These are phyloP conservation scores for Chrysanthemum lavandulifolium DNA, from an alignment of 129 eudicot species.

Conservation along the genomic window DNA sequence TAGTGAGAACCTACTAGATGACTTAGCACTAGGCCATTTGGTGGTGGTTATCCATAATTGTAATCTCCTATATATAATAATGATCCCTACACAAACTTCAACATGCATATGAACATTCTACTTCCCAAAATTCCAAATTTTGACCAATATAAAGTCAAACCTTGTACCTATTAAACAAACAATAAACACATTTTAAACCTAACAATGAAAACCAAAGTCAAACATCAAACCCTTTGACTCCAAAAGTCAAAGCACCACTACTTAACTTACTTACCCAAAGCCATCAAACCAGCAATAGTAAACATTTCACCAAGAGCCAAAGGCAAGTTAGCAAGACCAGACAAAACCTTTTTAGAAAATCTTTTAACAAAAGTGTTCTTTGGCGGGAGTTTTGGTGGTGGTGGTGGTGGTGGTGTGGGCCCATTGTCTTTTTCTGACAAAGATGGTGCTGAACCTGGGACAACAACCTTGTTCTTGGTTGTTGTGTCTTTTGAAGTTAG, in stretches of 20 bases:
- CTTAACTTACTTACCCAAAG: slow-evolving; percentile 54
- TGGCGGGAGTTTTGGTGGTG: slow-evolving; percentile 27
- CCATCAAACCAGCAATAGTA: slow-evolving; percentile 82
- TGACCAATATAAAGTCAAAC: slow-evolving; percentile 16
- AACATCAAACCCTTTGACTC: background rate
- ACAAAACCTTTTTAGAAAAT: slow-evolving; percentile 45
- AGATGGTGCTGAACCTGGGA: slow-evolving; percentile 66
- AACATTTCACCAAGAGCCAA: slow-evolving; percentile 90
- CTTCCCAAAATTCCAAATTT: background rate
- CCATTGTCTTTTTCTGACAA: slow-evolving; percentile 43
- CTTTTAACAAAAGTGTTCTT: slow-evolving; percentile 40
- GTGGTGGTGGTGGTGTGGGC: background rate
- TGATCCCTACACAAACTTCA: slow-evolving; percentile 1
- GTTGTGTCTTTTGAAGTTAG: slow-evolving; percentile 37
- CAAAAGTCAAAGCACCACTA: slow-evolving; percentile 10
- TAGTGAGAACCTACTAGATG: too few relatives aligned
- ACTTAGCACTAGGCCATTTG: too few relatives aligned
- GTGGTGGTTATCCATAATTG: background rate
- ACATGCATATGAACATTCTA: background rate
- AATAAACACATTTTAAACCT: background rate
- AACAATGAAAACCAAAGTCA: background rate
- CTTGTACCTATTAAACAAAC: background rate
- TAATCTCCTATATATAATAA: background rate
- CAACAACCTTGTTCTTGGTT: slow-evolving; percentile 40
- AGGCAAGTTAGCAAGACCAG: slow-evolving; percentile 81